Evolutionary conservation across 23 red algal species (phyloP).

Genomic region (Cyanidiococcus yangmingshanensis): DNA sequence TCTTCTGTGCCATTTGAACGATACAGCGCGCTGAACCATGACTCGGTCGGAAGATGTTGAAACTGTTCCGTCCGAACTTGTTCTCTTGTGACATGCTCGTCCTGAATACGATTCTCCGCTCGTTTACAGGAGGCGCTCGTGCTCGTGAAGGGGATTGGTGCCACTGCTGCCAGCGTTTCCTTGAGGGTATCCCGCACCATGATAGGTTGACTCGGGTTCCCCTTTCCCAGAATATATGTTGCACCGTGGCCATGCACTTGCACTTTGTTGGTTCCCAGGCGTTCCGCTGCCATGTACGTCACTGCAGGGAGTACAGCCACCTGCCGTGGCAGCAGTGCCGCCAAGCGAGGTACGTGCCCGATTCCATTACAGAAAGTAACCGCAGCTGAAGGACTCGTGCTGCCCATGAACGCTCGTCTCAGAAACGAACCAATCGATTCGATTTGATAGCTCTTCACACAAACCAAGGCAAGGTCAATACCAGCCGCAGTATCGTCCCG

Average conservation of each 20-base stretch:
- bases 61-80: background rate
- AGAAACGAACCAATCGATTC: background rate
- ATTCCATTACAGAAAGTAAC: background rate
- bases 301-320: background rate
- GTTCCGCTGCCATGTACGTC: slow-evolving; percentile 4
- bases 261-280: background rate
- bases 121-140: background rate
- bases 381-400: background rate
- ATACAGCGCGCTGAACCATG: background rate
- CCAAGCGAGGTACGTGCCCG: background rate
- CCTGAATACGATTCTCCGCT: background rate
- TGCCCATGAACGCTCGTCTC: background rate
- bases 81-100: background rate
- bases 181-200: no score
- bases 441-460: slow-evolving; percentile 13
- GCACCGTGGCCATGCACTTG: background rate
- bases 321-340: background rate
- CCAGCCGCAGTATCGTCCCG: background rate
- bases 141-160: background rate
- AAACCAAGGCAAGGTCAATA: background rate
- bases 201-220: background rate
- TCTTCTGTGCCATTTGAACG: background rate
- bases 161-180: background rate
- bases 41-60: background rate
- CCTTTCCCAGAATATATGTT: background rate